Conservation (phyloP, 2,329 filamentous ascomycete species). For the Clarireedia homoeocarpa region DNA sequence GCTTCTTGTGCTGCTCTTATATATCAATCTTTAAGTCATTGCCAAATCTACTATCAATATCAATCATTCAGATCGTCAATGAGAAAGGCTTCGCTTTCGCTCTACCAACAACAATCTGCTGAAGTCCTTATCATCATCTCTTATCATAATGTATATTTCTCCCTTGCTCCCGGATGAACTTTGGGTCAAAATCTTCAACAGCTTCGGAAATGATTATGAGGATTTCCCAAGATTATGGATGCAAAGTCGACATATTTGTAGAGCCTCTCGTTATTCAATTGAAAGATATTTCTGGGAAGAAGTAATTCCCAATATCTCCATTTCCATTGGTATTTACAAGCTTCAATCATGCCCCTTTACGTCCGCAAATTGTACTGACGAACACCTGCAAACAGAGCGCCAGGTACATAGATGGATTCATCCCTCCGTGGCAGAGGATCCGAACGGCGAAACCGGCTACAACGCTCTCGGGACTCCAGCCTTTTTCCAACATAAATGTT, state of each 20-base stretch:
- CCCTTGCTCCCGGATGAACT: not conserved
- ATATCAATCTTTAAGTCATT: too few relatives aligned
- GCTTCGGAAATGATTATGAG: not conserved
- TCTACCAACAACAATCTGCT: too few relatives aligned
- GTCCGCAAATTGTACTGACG: not conserved
- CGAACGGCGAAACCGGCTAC: not conserved
- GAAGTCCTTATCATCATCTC: too few relatives aligned
- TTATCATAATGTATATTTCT: not conserved
- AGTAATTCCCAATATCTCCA: not conserved
- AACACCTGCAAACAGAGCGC: not conserved
- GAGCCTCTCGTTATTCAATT: not conserved
- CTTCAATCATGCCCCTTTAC: not conserved
- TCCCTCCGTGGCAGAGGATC: not conserved
- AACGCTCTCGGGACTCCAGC: not conserved
- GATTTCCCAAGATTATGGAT: not conserved
- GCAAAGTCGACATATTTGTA: not conserved
- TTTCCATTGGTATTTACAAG: not conserved
- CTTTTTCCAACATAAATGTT: not conserved
- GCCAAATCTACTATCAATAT: too few relatives aligned
- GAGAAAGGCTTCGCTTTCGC: too few relatives aligned
- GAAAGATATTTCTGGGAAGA: not conserved
- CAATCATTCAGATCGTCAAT: too few relatives aligned
- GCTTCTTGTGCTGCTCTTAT: too few relatives aligned
- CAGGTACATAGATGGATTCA: not conserved
- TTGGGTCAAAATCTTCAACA: not conserved